These are phyloP conservation scores for Ploettnerulaceae sp. DNA, from an alignment of 2,329 filamentous ascomycete species.

Conservation along the genomic window DNA sequence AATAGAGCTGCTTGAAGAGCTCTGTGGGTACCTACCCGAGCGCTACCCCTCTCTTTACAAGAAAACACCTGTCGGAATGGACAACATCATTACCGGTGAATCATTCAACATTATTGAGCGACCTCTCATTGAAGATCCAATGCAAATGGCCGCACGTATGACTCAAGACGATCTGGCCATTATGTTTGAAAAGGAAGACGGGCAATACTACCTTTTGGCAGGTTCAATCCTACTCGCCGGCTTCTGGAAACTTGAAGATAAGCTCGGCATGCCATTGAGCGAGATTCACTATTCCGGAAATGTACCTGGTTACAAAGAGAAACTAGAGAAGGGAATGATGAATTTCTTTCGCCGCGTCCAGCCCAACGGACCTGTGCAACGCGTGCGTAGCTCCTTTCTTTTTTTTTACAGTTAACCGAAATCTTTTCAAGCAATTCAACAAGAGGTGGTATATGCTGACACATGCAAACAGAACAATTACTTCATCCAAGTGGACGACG, in stretches of 20 bases:
- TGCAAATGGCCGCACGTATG: slow-evolving; percentile 67
- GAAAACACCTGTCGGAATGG: slow-evolving; percentile 58
- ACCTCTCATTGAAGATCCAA: slow-evolving; percentile 70
- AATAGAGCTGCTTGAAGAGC: slow-evolving; percentile 70
- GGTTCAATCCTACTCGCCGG: slow-evolving; percentile 72
- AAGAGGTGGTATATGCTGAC: slow-evolving; percentile 17
- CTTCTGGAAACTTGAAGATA: slow-evolving; percentile 80
- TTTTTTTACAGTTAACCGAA: too few relatives aligned
- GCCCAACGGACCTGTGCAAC: slow-evolving; percentile 57
- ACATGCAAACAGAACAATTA: slow-evolving; percentile 65
- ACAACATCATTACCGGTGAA: slow-evolving; percentile 68
- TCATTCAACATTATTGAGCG: slow-evolving; percentile 61
- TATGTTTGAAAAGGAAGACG: slow-evolving; percentile 73
- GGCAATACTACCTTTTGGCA: slow-evolving; percentile 75
- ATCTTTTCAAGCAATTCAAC: too few relatives aligned
- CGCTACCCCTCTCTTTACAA: slow-evolving; percentile 70
- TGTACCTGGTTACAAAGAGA: slow-evolving; percentile 67
- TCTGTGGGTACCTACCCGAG: slow-evolving; percentile 64
- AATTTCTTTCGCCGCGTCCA: slow-evolving; percentile 72
- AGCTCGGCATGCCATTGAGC: slow-evolving; percentile 71
- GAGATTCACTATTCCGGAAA: slow-evolving; percentile 76
- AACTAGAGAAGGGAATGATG: slow-evolving; percentile 72
- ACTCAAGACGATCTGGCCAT: slow-evolving; percentile 79
- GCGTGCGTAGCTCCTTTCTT: slow-evolving; percentile 27
- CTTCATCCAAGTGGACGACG: slow-evolving; percentile 81